A percentile compares a stretch with the other conserved stretches of the same genome.
phyloP scores from a whole-genome alignment of 345 rosid genomes.

The Passiflora organensis region DNA sequence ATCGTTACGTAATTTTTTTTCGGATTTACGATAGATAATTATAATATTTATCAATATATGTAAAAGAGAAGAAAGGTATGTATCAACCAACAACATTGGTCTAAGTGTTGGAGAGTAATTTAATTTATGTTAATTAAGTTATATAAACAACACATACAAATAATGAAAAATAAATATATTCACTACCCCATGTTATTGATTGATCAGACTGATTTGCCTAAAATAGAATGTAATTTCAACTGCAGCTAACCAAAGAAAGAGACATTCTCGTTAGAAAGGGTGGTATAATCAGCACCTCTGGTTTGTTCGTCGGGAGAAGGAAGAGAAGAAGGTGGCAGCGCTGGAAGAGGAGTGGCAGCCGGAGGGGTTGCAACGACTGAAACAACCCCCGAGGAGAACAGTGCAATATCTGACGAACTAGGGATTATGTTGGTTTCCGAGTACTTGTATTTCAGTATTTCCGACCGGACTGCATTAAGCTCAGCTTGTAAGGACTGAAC shows the following conservation, averaged over 20 bases:
- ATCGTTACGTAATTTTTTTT: too few relatives aligned
- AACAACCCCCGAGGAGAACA: conserved; percentile 51
- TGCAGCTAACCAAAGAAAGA: conserved; percentile 54
- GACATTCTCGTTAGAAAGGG: conserved; percentile 60
- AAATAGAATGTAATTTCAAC: conserved; percentile 25
- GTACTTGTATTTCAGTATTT: conserved; percentile 74
- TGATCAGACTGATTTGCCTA: conserved; percentile 19
- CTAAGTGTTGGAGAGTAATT: too few relatives aligned
- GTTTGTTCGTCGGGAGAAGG: conserved; percentile 35
- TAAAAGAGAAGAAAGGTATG: conserved; percentile 22
- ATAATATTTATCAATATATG: background rate
- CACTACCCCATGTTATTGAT: conserved; percentile 9
- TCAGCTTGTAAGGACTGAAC: conserved; percentile 76
- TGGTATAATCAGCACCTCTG: conserved; percentile 40
- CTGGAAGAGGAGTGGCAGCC: conserved; percentile 20
- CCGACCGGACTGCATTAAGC: conserved; percentile 64
- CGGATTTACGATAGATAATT: too few relatives aligned
- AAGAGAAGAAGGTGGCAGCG: conserved; percentile 31
- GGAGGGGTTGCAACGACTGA: conserved; percentile 48
- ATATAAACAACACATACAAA: background rate
- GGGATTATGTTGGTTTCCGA: conserved; percentile 53
- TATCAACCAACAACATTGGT: conserved; percentile 22
- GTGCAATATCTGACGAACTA: conserved; percentile 44
- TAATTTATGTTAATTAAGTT: too few relatives aligned
- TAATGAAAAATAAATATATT: conserved; percentile 9